Evolutionary conservation across 768 basidiomycete genomes (phyloP), one percentile per base, ranked within the genome.

Genomic region (Terana coerulea): DNA sequence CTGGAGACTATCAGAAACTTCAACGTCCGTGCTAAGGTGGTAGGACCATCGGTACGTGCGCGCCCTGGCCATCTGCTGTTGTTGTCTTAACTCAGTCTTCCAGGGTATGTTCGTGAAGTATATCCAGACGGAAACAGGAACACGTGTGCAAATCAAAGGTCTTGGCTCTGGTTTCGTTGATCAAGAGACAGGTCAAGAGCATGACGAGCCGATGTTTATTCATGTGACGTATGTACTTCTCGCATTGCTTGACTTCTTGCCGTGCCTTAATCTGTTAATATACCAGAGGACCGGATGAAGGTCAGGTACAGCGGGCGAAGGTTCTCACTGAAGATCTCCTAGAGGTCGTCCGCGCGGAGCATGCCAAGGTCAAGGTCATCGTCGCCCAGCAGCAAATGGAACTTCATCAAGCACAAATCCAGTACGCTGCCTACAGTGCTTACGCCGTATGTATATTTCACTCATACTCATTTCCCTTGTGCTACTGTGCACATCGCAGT

Each of bases 71-170:
- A n/a, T n/a, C n/a, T n/a, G n/a, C n/a, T n/a, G n/a, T n/a, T n/a
- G n/a, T n/a, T n/a, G n/a, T n/a, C n/a, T n/a, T 21, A 8, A n/a
- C n/a, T n/a, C n/a, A n/a, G 2, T n/a, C 21, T 15, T 45, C 8
- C 66, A 91, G 89, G 95, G 95, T 58, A 85, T 92, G 57, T 99
- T 98, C 63, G 95, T 99, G 59, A 99, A 99, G 70, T 94, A 94
- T 65, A 98, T 98, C 44, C 95, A 99, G 69, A 81, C 87, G 60
- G 95, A 99, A 69, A 99, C 95, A 0, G 86, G 86, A 25, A 95
- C 95, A 5, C 81, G 95, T 53, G 95, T 99, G 8, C 95, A 99
- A 67, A 97, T 99, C 60, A 98, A 98, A 69, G 95, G 95, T 17
- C 61, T 84, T 12, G 95, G 95, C 5, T 95, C 92, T 22, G 95